Base-by-base conservation (phyloP, 352 stramenopile genomes). In the Globisporangium barbulae region DNA sequence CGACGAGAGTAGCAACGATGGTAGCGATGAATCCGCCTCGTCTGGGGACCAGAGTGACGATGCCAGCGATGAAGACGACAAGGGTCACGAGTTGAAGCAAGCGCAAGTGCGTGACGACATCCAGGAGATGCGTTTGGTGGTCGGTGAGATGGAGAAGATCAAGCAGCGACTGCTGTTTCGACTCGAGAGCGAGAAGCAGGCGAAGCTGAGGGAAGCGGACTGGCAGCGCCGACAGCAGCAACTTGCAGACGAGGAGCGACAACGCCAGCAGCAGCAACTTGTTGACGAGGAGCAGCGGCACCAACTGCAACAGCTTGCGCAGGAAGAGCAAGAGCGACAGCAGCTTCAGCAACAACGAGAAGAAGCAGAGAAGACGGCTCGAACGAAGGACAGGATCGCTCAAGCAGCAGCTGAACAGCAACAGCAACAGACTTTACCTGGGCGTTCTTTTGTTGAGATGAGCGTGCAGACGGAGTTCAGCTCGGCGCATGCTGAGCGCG, bases 61-160 rank as follows among this genome's bases (percentile, higher is more conserved):
- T 0, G 45, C 71, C 0, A 65, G 60, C 0, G 52, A 44, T 17
- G 58, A 57, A 10, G 52, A 58, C 13, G 7, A 1, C 9, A 17
- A 50, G 7, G 17, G 25, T 10, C 10, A 47, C 21, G 50, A 59
- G 25, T 25, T 53, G 39, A 83, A 82, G 65, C 68, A 75, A 44
- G 54, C 64, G 45, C 65, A 63, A 2, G 75, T 89, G 30, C 73
- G 66, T 17, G 52, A 44, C 2, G 76, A 87, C 25, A 65, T 90
- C 0, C 64, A 72, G 12, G 75, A 74, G 54, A 78, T 90, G 64
- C 72, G 57, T 13, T 61, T 61, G 45, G 83, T 90, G 78, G 70
- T 81, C 44, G 71, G 59, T 3, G 75, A 89, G 33, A 91, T 91
- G 78, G 74, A 85, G 48, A 67, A 70, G n/a, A 76, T 89, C 45